Evolutionary conservation across 2,329 filamentous ascomycete genomes (phyloP), one percentile per base, ranked within the genome.

Genomic region (Falciphora oryzae): DNA sequence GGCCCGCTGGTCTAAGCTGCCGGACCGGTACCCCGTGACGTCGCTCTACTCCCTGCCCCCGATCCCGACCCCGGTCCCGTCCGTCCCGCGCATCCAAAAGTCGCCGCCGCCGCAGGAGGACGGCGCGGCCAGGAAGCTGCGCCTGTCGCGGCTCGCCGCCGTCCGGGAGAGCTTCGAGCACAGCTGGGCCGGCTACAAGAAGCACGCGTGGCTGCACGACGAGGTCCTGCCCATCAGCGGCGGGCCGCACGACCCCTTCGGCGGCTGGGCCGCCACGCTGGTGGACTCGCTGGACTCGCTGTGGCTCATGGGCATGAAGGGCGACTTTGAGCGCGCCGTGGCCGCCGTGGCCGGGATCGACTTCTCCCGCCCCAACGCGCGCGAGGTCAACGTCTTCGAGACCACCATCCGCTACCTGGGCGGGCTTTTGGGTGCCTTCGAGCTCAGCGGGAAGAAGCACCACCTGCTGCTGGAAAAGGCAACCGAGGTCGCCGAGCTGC

Each of bases 1-100:
- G 22, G 28, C 63, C 22, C 66, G 65, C 31, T 78, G 75, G 74
- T 65, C 71, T 53, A 77, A 74, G 69, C 73, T 71, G 28, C 74
- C 77, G 0, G 71, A 74, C 35, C 72, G 71, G 14, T 74, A 77
- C 66, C 75, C 73, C 4, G 73, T 78, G 44, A 65, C 71, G 31
- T 72, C 66, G 3, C 67, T 75, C 57, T 70, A 69, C 58, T 53
- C 69, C 64, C 72, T 82, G 63, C 80, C 80, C 10, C 73, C 73
- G 57, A 73, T 72, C 32, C 71, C 62, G 7, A 63, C 62, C 11
- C 72, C 73, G 38, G 75, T 83, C 3, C 83, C 80, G 68, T 68
- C 77, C 7, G 82, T 91, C 29, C 89, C 88, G 1, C 83, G 78
- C 69, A 83, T 92, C 65, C 89, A 91, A 72, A 69, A 82, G 71